These are phyloP conservation scores for Xylariaceae sp. DNA, from an alignment of 2,329 filamentous ascomycete genomes.

Conservation along the genomic window DNA sequence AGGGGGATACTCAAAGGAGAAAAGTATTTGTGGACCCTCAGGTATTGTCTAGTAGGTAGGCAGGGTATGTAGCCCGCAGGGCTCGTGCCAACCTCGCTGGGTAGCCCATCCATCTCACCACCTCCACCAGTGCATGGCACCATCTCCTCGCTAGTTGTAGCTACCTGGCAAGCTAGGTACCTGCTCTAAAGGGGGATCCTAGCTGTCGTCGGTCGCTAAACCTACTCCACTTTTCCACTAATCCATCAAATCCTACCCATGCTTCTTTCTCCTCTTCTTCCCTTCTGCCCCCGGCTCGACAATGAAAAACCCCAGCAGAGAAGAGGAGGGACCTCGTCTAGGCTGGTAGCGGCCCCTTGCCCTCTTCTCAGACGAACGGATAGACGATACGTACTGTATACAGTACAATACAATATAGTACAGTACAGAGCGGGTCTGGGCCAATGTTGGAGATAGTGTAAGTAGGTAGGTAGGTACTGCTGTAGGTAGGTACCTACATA, in stretches of 20 bases:
- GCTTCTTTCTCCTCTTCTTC: conserved; percentile 29
- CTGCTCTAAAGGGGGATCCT: conserved; percentile 4
- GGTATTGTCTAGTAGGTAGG: no score
- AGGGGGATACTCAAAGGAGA: conserved; percentile 3
- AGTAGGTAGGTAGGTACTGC: not conserved
- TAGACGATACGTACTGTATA: not conserved
- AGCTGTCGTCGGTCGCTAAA: conserved; percentile 11
- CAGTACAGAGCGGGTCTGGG: no score
- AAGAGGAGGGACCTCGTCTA: not conserved
- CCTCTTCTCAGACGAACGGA: conserved; percentile 1
- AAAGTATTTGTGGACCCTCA: not conserved
- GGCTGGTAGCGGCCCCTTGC: conserved; percentile 8
- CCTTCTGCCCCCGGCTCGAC: conserved; percentile 15
- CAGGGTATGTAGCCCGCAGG: conserved; percentile 1
- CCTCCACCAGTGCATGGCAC: not conserved
- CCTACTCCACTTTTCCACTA: conserved; percentile 20
- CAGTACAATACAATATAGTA: no score
- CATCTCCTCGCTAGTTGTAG: no score
- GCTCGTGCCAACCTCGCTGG: not conserved
- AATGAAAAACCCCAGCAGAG: conserved; percentile 12
- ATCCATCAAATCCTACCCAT: conserved; percentile 25
- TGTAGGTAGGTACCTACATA: not conserved
- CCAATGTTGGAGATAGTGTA: not conserved
- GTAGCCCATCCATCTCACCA: conserved; percentile 13
- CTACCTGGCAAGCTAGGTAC: no score